Conservation (phyloP, 2,329 filamentous ascomycete species). For the Fusarium coicis region DNA sequence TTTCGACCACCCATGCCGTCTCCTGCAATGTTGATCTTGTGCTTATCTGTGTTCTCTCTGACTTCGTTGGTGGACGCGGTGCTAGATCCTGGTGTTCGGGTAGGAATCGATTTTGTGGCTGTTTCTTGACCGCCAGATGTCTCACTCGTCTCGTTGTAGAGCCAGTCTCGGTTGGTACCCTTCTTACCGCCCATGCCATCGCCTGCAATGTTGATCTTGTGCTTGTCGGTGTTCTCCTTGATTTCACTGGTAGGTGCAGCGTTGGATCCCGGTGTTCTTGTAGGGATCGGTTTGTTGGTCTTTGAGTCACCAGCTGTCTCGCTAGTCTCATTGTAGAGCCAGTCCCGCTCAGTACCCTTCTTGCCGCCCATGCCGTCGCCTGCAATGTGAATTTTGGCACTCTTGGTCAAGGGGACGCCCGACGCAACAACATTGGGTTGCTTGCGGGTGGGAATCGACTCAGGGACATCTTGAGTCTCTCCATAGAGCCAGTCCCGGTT, state of each 20-base stretch:
- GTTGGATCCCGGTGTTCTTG: conserved; percentile 48
- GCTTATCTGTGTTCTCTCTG: conserved; percentile 25
- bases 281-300: conserved; percentile 44
- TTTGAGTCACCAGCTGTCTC: conserved; percentile 36
- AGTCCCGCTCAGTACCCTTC: conserved; percentile 63
- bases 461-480: conserved; percentile 46
- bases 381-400: conserved; percentile 54
- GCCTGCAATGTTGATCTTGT: conserved; percentile 59
- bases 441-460: conserved; percentile 33
- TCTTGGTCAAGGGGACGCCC: conserved; percentile 29
- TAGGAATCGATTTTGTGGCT: conserved; percentile 43
- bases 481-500: conserved; percentile 67
- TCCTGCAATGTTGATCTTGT: conserved; percentile 59
- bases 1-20: conserved; percentile 74
- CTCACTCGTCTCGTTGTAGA: conserved; percentile 62
- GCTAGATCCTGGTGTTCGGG: conserved; percentile 48
- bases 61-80: conserved; percentile 8
- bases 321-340: conserved; percentile 66
- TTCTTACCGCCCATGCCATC: conserved; percentile 74
- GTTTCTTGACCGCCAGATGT: conserved; percentile 18
- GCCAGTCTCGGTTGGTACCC: conserved; percentile 65
- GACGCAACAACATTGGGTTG: conserved; percentile 25
- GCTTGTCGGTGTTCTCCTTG: conserved; percentile 29
- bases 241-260: conserved; percentile 3
- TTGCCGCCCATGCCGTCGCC: conserved; percentile 74